Evolutionary conservation across 148 eudicot genomes (phyloP), one percentile per base, ranked within the genome.

Genomic region (Arbutus unedo): DNA sequence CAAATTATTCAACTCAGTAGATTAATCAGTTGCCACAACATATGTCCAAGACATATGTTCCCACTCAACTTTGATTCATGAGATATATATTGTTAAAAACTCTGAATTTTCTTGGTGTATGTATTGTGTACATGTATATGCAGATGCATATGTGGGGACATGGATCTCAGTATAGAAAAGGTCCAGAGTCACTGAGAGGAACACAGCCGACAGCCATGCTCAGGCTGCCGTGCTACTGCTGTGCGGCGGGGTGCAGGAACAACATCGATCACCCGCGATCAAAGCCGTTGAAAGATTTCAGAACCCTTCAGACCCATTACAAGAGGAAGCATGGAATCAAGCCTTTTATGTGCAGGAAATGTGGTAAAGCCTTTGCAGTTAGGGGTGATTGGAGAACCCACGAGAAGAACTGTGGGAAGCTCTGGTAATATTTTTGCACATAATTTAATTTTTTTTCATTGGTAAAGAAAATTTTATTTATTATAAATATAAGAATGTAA

Each of bases 71-170:
- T 38, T 15, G 76, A 18, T 43, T 48, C 54, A 74, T 48, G 5
- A 38, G 25, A 19, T 74, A 19, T 18, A 3, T 10, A 23, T 66
- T 66, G 8, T 59, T 5, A 8, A 59, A 18, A 56, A 56, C 7
- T 18, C n/a, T 15, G 6, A 4, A 31, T 31, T 60, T n/a, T 21
- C 13, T 10, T 6, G n/a, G 21, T 60, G 19, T 18, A 57, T 18
- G 5, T 6, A 57, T 21, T 2, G 11, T 50, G 4, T n/a, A 55
- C n/a, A n/a, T 31, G 2, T 10, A 8, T 56, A 57, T 44, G 43
- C 77, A 93, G 97, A 93, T 93, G 97, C 97, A 92, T 84, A 91
- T 93, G 97, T 93, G 97, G 97, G 97, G 95, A 55, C 95, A 93
- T 86, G 97, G 97, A 84, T 93, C 95, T 38, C 95, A 93, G 75